These are phyloP conservation scores for Pichia pseudocactophila DNA, from an alignment of 805 yeast genomes.

Conservation along the genomic window DNA sequence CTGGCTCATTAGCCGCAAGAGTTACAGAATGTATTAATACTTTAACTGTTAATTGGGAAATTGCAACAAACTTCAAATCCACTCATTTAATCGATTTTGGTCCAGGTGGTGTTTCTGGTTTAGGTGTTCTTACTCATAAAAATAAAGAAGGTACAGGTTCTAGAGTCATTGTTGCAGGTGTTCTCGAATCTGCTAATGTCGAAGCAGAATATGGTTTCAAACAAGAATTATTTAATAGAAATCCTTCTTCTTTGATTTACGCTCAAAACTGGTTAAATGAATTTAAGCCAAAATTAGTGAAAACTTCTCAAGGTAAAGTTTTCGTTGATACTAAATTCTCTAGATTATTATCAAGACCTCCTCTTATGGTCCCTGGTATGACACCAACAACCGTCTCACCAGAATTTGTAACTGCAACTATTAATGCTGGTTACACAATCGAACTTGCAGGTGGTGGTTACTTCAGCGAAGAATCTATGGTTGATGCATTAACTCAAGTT, in stretches of 20 bases:
- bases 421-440: conserved; percentile 94
- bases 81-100: conserved; percentile 95
- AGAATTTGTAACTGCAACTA: conserved; percentile 85
- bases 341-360: conserved; percentile 86
- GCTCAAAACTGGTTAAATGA: conserved; percentile 89
- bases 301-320: conserved; percentile 62
- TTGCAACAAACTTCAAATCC: conserved; percentile 68
- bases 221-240: conserved; percentile 82
- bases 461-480: conserved; percentile 64
- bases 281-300: conserved; percentile 76
- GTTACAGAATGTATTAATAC: conserved; percentile 76
- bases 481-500: conserved; percentile 66
- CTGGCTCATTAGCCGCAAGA: conserved; percentile 54
- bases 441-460: conserved; percentile 99
- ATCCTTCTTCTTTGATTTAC: conserved; percentile 55
- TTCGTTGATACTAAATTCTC: conserved; percentile 93
- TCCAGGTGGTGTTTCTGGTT: conserved; percentile 97
- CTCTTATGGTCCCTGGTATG: conserved; percentile 98
- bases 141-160: conserved; percentile 98
- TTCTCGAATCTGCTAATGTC: conserved; percentile 54
- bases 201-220: conserved; percentile 92
- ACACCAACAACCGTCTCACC: conserved; percentile 97
- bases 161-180: conserved; percentile 89
- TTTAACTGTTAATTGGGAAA: conserved; percentile 92
- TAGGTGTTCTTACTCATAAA: conserved; percentile 92